Evolutionary conservation across 2,329 filamentous ascomycete genomes (phyloP), one percentile per base, ranked within the genome.

Genomic region (Rutstroemia sydowiana): DNA sequence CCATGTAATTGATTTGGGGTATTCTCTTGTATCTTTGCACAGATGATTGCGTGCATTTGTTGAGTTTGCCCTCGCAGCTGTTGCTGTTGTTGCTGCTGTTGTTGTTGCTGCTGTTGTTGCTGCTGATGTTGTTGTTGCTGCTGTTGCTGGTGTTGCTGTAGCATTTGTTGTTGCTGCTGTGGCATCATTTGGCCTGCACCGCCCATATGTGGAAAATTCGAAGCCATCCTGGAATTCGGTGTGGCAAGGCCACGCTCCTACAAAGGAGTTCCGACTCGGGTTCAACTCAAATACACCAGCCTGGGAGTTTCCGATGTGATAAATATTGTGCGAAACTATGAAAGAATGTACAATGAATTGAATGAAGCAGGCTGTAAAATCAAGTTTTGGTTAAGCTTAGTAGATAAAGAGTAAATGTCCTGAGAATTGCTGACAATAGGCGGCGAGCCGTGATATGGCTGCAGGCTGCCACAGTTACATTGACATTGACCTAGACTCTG

Each of bases 161-260:
- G 59, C 10, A 59, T 58, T 16, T 55, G 55, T 13, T 53, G 52
- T 34, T 55, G 59, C 18, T 56, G 63, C 36, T 61, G 60, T n/a
- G 57, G 56, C 61, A 63, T 65, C 57, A 63, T 61, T 44, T 59
- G 58, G 37, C 56, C 56, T n/a, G 60, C 57, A 48, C 53, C 60
- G 37, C 58, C 57, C 56, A 63, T 62, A 47, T 65, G 60, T 48
- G 62, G 64, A 52, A 65, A 66, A 54, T 66, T 66, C 26, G 61
- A 54, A 30, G 62, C 62, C 65, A 67, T 67, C 44, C 51, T 61
- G 49, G 42, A 48, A 53, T 51, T 53, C 42, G 49, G 41, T 59
- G 58, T 60, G 61, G 59, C 57, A 55, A 50, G 31, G 54, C 58
- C 59, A 63, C 59, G 56, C 52, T 61, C 59, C 58, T 59, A 55